These are phyloP conservation scores for Solanum pinnatisectum DNA, from an alignment of 257 asterid species.

Conservation along the genomic window DNA sequence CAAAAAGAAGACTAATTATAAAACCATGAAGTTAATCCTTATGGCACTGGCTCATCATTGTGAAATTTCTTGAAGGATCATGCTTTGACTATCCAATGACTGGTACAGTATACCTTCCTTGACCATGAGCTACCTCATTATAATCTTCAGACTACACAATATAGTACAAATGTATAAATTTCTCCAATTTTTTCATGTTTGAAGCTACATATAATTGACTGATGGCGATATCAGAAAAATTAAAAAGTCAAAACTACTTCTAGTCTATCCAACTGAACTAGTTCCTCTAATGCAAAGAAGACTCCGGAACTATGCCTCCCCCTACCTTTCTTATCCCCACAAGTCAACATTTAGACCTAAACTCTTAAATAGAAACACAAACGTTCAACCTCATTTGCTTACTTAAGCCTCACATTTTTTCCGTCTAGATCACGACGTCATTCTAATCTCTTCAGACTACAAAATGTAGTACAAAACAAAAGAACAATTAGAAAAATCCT, in stretches of 20 bases:
- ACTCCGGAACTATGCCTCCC: neutral
- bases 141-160: neutral
- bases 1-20: neutral
- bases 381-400: neutral
- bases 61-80: neutral
- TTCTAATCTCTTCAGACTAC: neutral
- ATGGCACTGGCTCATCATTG: neutral
- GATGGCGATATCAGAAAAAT: neutral
- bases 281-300: neutral
- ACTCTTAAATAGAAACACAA: neutral
- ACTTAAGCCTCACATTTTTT: neutral
- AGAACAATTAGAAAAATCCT: neutral
- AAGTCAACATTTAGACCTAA: neutral
- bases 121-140: neutral
- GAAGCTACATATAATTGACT: neutral
- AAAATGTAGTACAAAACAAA: neutral
- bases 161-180: neutral
- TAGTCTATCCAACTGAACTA: neutral
- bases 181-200: neutral
- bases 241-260: neutral
- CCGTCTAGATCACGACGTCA: neutral
- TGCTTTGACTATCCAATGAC: neutral
- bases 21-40: neutral
- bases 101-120: neutral
- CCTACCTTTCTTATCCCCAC: neutral